Percentiles rank a stretch among this genome's conserved stretches.
Conservation (phyloP, 768 basidiomycete species). For the Russula vinacea region DNA sequence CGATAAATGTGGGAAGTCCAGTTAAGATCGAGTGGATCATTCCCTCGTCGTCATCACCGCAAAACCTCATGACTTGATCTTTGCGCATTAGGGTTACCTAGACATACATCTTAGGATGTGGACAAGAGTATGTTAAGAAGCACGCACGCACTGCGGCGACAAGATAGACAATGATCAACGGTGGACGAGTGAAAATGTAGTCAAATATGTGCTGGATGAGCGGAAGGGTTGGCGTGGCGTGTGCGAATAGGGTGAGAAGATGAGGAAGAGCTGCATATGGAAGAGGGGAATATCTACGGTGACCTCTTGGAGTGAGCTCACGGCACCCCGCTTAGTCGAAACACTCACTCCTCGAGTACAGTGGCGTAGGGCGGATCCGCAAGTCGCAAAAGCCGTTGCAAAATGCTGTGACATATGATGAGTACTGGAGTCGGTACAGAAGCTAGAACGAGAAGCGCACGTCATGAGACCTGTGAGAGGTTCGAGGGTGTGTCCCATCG, state of each 20-base stretch:
- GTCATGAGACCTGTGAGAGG: slow-evolving; percentile 79
- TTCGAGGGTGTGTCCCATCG: slow-evolving; percentile 82
- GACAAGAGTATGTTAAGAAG: not conserved
- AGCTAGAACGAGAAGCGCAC: slow-evolving; percentile 49
- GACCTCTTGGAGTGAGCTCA: slow-evolving; percentile 1
- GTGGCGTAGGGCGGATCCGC: slow-evolving; percentile 67
- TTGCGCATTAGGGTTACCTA: slow-evolving; percentile 76
- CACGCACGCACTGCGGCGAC: slow-evolving; percentile 66
- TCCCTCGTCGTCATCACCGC: slow-evolving; percentile 71
- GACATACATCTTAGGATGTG: not conserved
- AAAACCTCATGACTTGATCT: slow-evolving; percentile 56
- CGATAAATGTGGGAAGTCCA: slow-evolving; percentile 56
- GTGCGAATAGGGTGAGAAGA: slow-evolving; percentile 86
- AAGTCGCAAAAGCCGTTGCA: slow-evolving; percentile 67
- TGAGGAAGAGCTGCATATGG: slow-evolving; percentile 90
- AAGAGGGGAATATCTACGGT: slow-evolving; percentile 61
- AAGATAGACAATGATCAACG: slow-evolving; percentile 78
- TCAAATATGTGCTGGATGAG: slow-evolving; percentile 92
- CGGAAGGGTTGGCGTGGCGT: slow-evolving; percentile 86
- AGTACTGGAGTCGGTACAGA: slow-evolving; percentile 48
- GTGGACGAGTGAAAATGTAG: slow-evolving; percentile 79
- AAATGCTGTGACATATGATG: slow-evolving; percentile 47
- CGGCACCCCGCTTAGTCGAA: not conserved
- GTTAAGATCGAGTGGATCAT: slow-evolving; percentile 77
- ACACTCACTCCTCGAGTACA: slow-evolving; percentile 61